Conservation (phyloP, 1,139 yeast genomes). For the Pichia sp. region DNA sequence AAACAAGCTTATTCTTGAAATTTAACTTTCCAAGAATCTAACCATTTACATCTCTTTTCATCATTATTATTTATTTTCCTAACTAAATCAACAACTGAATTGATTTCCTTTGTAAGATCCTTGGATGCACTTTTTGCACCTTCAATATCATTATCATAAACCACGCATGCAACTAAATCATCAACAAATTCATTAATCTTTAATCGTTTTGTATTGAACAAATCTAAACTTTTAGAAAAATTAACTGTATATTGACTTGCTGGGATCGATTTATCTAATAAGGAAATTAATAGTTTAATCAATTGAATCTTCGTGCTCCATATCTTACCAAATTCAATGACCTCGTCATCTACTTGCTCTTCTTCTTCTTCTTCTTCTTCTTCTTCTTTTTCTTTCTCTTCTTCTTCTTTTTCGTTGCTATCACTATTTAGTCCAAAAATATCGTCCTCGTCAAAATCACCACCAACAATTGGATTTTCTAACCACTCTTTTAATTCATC, state of each 20-base stretch:
- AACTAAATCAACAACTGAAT: conserved; percentile 33
- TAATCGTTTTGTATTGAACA: conserved; percentile 32
- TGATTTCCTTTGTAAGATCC: conserved; percentile 30
- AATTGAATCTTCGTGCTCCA: conserved; percentile 52
- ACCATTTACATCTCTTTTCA: conserved; percentile 44
- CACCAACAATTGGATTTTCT: conserved; percentile 44
- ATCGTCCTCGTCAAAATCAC: conserved; percentile 36
- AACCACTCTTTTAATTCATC: conserved; percentile 64
- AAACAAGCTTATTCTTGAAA: conserved; percentile 27
- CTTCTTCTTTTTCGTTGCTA: conserved; percentile 27
- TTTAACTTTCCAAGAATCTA: conserved; percentile 43
- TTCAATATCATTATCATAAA: conserved; percentile 38
- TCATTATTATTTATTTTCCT: conserved; percentile 35
- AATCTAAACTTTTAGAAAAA: conserved; percentile 29
- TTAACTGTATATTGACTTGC: conserved; percentile 28
- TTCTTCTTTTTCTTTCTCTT: too few relatives aligned
- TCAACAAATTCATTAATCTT: conserved; percentile 37
- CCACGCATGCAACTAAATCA: conserved; percentile 41
- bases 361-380: conserved; percentile 33
- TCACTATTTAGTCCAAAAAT: conserved; percentile 30
- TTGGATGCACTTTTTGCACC: conserved; percentile 30
- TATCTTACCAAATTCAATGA: conserved; percentile 35
- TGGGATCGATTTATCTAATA: conserved; percentile 52
- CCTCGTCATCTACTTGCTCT: conserved; percentile 29
- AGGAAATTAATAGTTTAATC: conserved; percentile 46